A percentile compares a stretch with the other conserved stretches of the same genome.
Conservation (phyloP, 176 grass and related monocot species). For the Triticum timopheevii region DNA sequence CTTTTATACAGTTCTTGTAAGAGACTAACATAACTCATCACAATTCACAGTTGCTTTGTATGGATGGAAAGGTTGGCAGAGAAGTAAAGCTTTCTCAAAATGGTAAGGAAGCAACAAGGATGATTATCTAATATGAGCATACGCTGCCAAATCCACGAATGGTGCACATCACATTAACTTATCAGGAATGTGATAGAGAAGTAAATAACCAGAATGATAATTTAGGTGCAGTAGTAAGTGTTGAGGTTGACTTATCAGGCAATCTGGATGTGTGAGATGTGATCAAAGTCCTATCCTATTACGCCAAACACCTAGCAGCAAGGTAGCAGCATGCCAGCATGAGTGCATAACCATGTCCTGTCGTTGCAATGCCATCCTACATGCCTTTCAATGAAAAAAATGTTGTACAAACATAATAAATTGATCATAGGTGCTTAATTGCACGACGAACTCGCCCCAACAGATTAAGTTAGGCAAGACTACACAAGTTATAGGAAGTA, state of each 20-base stretch:
- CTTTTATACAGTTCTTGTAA: slow-evolving; percentile 14
- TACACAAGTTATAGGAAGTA: slow-evolving; percentile 11
- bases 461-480: slow-evolving; percentile 38
- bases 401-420: slow-evolving; percentile 2
- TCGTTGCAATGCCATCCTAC: neutral
- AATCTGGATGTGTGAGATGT: slow-evolving; percentile 5
- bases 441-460: neutral
- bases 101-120: neutral
- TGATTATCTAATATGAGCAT: neutral
- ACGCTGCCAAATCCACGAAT: neutral
- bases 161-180: neutral
- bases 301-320: neutral
- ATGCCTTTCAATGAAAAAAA: neutral
- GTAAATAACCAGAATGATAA: neutral
- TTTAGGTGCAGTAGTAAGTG: slow-evolving; percentile 25
- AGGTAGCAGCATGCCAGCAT: neutral
- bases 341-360: neutral
- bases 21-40: neutral
- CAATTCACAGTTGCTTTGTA: neutral
- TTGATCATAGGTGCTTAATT: neutral
- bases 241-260: slow-evolving; percentile 29
- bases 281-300: neutral
- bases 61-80: slow-evolving; percentile 3
- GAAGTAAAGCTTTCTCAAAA: slow-evolving; percentile 1
- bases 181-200: slow-evolving; percentile 12